Evolutionary conservation across 768 basidiomycete species (phyloP).

Genomic region (Mrakia frigida): DNA sequence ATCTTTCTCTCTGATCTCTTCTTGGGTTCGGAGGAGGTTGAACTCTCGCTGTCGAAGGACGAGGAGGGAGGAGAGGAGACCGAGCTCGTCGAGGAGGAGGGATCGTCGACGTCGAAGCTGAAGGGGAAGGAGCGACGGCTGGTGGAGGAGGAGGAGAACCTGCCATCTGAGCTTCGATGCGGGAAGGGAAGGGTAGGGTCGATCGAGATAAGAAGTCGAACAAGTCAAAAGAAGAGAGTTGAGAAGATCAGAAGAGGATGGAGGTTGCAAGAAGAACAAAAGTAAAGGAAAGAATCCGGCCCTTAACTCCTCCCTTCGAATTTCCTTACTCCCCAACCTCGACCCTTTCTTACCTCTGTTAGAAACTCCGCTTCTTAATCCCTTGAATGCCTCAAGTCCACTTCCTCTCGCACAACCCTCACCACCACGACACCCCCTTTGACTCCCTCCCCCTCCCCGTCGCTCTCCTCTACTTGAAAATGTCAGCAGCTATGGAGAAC

Average conservation of each 20-base stretch:
- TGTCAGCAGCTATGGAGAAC: background rate
- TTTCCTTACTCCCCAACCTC: background rate
- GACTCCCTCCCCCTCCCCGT: background rate
- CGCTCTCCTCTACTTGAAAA: background rate
- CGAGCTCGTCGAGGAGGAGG: slow-evolving; percentile 9
- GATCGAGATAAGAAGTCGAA: background rate
- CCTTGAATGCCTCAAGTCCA: too few species aligned
- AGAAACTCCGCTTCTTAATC: too few species aligned
- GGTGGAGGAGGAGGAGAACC: background rate
- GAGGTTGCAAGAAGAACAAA: background rate
- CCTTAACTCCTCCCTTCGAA: too few species aligned
- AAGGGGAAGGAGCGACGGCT: background rate
- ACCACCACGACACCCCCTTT: background rate
- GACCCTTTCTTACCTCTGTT: background rate
- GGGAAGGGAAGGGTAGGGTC: too few species aligned
- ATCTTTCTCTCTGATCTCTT: background rate
- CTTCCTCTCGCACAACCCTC: background rate
- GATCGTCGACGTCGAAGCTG: background rate
- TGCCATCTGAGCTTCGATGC: background rate
- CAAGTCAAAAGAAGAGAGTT: background rate
- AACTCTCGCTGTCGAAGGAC: background rate
- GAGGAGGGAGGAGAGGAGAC: background rate
- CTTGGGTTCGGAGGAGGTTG: background rate
- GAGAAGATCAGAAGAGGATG: background rate
- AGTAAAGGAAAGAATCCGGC: background rate